These are phyloP conservation scores for Zelonia costaricensis DNA, from an alignment of 208 protist genomes.

Conservation along the genomic window DNA sequence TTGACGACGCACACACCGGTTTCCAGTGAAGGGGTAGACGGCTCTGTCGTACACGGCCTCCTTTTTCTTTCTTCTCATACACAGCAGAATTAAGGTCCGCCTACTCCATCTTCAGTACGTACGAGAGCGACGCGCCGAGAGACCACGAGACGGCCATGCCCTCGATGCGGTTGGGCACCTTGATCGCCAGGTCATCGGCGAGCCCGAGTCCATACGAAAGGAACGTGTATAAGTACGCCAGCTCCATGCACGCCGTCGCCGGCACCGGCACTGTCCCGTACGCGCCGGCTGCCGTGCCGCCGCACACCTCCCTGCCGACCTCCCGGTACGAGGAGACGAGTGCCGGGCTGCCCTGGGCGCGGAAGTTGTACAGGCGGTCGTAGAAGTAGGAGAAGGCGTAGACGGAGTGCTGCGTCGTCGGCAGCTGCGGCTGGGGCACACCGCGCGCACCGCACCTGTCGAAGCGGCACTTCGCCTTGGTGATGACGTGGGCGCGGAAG, in stretches of 20 bases:
- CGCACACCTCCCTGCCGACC: conserved; percentile 29
- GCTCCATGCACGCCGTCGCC: conserved; percentile 66
- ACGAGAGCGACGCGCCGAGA: conserved; percentile 68
- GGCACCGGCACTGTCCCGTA: not conserved
- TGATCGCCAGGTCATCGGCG: conserved; percentile 31
- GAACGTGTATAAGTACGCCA: conserved; percentile 77
- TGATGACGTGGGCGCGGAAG: conserved; percentile 22
- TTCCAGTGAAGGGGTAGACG: too few relatives aligned
- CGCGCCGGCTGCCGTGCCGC: not conserved
- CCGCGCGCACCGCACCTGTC: conserved; percentile 46
- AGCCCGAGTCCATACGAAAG: conserved; percentile 58
- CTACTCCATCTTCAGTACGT: conserved; percentile 28
- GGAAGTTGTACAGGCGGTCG: conserved; percentile 41
- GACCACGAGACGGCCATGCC: conserved; percentile 73
- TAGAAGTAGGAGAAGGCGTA: conserved; percentile 83
- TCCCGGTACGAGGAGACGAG: conserved; percentile 32
- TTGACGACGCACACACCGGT: too few relatives aligned
- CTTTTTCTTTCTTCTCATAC: too few relatives aligned
- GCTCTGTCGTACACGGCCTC: too few relatives aligned
- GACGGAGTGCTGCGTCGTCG: conserved; percentile 8
- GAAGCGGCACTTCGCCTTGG: conserved; percentile 26
- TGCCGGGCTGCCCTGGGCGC: not conserved
- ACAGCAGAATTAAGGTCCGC: too few relatives aligned
- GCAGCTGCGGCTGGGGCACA: conserved; percentile 55
- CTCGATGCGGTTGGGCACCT: conserved; percentile 59